Percentiles rank a stretch among this genome's conserved stretches.
Evolutionary conservation across 345 rosid species (phyloP).

Genomic region (Rhizophora apiculata): DNA sequence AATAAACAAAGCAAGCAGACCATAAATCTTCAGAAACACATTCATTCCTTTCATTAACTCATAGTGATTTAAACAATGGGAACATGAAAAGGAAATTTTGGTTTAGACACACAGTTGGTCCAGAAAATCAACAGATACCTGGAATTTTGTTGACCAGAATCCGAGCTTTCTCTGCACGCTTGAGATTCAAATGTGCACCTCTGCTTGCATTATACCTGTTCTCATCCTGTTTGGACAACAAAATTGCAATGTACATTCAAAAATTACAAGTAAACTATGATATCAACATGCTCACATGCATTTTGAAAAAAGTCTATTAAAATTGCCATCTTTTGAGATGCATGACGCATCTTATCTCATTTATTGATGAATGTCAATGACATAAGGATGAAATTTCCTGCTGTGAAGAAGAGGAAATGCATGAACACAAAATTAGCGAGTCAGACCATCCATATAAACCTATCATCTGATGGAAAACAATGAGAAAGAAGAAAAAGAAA

Average conservation of each 20-base stretch:
- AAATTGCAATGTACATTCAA: not conserved
- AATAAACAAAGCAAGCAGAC: not conserved
- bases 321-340: not conserved
- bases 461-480: not conserved
- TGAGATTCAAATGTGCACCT: constrained; percentile 97
- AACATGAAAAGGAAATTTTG: not conserved
- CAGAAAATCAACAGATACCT: not conserved
- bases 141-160: constrained; percentile 64
- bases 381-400: not conserved
- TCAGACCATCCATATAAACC: not conserved
- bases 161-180: constrained; percentile 96
- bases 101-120: not conserved
- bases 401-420: not conserved
- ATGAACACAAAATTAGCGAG: not conserved
- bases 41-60: not conserved
- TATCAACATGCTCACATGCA: not conserved
- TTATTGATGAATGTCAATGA: not conserved
- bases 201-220: constrained; percentile 94
- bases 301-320: not conserved
- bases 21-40: no score
- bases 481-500: not conserved
- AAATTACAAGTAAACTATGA: not conserved
- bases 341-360: not conserved
- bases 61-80: not conserved
- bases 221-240: constrained; percentile 67